Percentiles rank a stretch among this genome's conserved stretches.
phyloP scores from a whole-genome alignment of 2,329 filamentous ascomycete species.

The Cercospora citrullina region DNA sequence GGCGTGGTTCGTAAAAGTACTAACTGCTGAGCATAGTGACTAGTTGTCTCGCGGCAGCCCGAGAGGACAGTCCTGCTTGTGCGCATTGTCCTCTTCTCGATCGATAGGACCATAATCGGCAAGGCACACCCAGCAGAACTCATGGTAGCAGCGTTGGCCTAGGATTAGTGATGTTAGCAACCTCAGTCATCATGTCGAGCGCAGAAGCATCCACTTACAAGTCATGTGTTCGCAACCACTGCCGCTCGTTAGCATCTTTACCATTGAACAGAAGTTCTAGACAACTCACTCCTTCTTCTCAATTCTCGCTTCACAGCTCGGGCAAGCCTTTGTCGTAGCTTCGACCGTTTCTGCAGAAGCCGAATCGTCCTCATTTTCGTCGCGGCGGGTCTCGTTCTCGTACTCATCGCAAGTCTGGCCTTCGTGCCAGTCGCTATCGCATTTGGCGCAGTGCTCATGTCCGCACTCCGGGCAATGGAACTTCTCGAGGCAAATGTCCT shows the following conservation, averaged over 20 bases:
- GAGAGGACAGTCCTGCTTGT: background rate
- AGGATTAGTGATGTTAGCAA: background rate
- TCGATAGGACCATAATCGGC: background rate
- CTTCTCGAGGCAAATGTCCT: conserved; percentile 26
- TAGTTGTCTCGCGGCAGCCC: too few species aligned
- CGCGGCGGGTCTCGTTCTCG: too few species aligned
- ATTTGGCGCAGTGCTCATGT: conserved; percentile 27
- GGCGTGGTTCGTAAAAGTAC: too few species aligned
- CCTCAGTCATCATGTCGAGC: background rate
- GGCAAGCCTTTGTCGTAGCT: conserved; percentile 28
- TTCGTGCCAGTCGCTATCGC: conserved; percentile 29
- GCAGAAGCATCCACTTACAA: conserved; percentile 19
- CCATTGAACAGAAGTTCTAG: too few species aligned
- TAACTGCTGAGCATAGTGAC: too few species aligned
- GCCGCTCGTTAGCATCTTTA: background rate
- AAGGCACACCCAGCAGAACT: conserved; percentile 25
- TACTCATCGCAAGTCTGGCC: conserved; percentile 23
- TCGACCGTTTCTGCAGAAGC: too few species aligned
- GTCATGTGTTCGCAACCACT: conserved; percentile 31
- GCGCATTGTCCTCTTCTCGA: background rate
- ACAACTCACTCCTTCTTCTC: conserved; percentile 22
- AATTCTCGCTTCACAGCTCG: conserved; percentile 20
- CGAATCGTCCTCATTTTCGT: too few species aligned
- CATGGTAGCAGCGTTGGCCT: conserved; percentile 14
- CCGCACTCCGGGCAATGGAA: conserved; percentile 30